Evolutionary conservation across 1,139 yeast genomes (phyloP), one percentile per base, ranked within the genome.

Genomic region (Dujonia santamariae): DNA sequence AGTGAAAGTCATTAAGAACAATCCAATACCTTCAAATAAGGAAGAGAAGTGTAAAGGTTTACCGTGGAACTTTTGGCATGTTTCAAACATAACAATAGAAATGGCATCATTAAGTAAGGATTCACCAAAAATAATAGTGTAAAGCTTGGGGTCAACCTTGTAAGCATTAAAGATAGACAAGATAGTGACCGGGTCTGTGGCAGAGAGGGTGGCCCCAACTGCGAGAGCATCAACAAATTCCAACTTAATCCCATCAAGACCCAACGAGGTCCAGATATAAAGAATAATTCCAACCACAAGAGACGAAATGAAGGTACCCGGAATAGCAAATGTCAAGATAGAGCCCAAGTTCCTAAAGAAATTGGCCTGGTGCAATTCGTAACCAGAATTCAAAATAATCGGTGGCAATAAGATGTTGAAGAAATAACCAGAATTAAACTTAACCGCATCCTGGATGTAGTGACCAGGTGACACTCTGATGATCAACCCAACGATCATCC

Each of bases 111-210:
- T 94, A 38, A 94, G 67, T 44, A 94, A 67, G 4, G 96, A 85
- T 60, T 94, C 99, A 30, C 99, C 99, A 57, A 94, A 92, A 40
- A 94, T 92, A 44, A 94, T 88, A 16, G 98, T 92, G 63, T 94
- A 94, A 32, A 94, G 69, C 59, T 92, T 92, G 8, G 98, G 98
- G 56, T 94, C 99, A 22, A 94, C 99, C 57, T 90, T 88, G 63
- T 94, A 92, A 12, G 97, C 95, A 53, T 92, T 92, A 70, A 94
- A 94, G 41, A 94, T 94, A 11, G 97, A 88, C 48, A 94, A 66
- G 52, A 94, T 92, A 1, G 99, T 94, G 23, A 94, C 97, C 0
- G 99, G 99, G 56, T 94, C 99, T 1, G 99, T 94, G 16, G 99
- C 99, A 0, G 96, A 86, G 32, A 94, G 71, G 0, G 98, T 90